Evolutionary conservation across 2,329 filamentous ascomycete species (phyloP), one percentile per base, ranked within the genome.

Genomic region (Madurella fahalii): DNA sequence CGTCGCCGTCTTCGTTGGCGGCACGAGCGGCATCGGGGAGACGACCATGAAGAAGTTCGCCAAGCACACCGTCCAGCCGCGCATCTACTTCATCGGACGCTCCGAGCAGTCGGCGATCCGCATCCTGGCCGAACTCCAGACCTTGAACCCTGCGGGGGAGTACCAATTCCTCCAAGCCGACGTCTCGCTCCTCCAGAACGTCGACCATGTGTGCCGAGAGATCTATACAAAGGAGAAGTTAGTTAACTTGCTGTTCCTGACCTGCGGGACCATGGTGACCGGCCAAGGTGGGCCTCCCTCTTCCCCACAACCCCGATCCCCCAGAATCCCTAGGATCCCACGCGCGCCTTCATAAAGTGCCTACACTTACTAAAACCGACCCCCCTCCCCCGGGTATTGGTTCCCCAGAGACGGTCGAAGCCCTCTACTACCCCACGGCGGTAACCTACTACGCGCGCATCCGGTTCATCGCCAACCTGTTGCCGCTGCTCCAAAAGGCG

Each of bases 391-490:
- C n/a, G n/a, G n/a, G n/a, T n/a, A n/a, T 25, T 32, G 41, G 9
- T 39, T 5, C 3, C 5, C 42, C 5, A 50, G 82, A 84, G 56
- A 84, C 81, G 0, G 49, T 69, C 0, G 84, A 87, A 66, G 80
- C 79, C 2, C 70, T 87, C 2, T 74, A 81, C 49, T 71, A 74
- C 30, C 72, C 76, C 32, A 72, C 76, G 20, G 72, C 77, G 8
- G 71, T 85, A 15, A 71, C 72, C 17, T 80, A 78, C 67, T 85
- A 85, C 67, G 73, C 78, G 4, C 82, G 83, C 17, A 74, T 79
- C 58, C 79, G 80, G 40, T 80, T 85, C 62, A 72, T 79, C 12
- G 54, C 73, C 43, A 82, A 83, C 51, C 74, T 87, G 0, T 75
- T 85, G 9, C 82, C 83, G 0, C 72, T 78, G 0, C 71, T 87